phyloP scores from a whole-genome alignment of 805 yeast genomes.

The Suhomyces canberraensis region DNA sequence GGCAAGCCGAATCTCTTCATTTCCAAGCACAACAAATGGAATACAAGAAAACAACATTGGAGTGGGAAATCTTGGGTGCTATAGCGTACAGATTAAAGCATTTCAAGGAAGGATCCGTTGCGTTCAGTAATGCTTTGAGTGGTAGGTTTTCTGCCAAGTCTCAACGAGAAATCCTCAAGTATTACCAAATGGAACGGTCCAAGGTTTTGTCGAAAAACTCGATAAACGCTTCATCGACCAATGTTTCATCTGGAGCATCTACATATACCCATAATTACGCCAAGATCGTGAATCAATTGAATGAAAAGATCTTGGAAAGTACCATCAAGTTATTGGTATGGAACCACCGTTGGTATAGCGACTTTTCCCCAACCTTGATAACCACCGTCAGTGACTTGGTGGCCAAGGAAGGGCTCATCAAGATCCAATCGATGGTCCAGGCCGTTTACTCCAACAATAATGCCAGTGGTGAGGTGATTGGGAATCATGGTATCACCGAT shows the following conservation, averaged over 20 bases:
- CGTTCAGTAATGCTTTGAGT: slow-evolving; percentile 69
- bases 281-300: slow-evolving; percentile 41
- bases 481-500: slow-evolving; percentile 53
- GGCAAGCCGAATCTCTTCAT: slow-evolving; percentile 90
- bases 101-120: slow-evolving; percentile 79
- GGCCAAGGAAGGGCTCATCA: slow-evolving; percentile 73
- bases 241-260: slow-evolving; percentile 2
- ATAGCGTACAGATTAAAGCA: slow-evolving; percentile 85
- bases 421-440: slow-evolving; percentile 67
- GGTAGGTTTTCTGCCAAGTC: slow-evolving; percentile 80
- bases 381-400: slow-evolving; percentile 58
- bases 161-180: slow-evolving; percentile 67
- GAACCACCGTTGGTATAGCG: slow-evolving; percentile 97
- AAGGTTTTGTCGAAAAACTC: slow-evolving; percentile 30
- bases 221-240: slow-evolving; percentile 8
- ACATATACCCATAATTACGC: slow-evolving; percentile 29
- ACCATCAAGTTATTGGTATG: slow-evolving; percentile 85
- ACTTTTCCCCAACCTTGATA: slow-evolving; percentile 72
- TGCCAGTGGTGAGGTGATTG: slow-evolving; percentile 12
- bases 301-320: slow-evolving; percentile 61
- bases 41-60: slow-evolving; percentile 73
- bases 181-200: slow-evolving; percentile 52
- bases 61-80: slow-evolving; percentile 90
- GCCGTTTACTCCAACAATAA: slow-evolving; percentile 53
- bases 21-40: slow-evolving; percentile 83